Evolutionary conservation across 2,329 filamentous ascomycete genomes (phyloP), one percentile per base, ranked within the genome.

Genomic region (Colletotrichum tropicale): DNA sequence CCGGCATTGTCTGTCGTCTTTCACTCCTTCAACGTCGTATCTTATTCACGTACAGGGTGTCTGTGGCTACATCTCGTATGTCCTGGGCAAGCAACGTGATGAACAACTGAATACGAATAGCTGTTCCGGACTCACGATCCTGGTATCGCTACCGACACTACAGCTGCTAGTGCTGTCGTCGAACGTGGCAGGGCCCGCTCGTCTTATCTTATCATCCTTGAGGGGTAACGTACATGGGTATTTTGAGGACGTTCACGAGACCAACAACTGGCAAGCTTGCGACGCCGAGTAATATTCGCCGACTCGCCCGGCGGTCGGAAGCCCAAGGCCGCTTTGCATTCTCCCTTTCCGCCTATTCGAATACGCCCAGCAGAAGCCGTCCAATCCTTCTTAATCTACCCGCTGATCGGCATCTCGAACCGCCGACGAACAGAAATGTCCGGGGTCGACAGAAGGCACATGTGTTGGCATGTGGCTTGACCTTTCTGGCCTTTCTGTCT

Each of bases 121-220:
- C 10, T 55, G 28, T 61, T 52, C 55, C 64, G 70, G 30, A 6
- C 43, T 24, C 52, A 48, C 38, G 48, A 74, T 61, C 65, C 58
- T 69, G 60, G 64, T 60, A 43, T 12, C 34, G 60, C 34, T 56
- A 55, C n/a, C 38, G 56, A 52, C 55, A 43, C 55, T 62, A 70
- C 55, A 24, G 26, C 18, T 61, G n/a, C 18, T 70, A 70, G 66
- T 30, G 52, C 67, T 58, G 32, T 70, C 24, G 36, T 71, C 36
- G 62, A 56, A 34, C 65, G 21, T 55, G 32, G 55, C 64, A 75
- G 61, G 43, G 43, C 38, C 48, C 16, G 43, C 48, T 26, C 56
- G 58, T 65, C 70, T 55, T 74, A 73, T 69, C 74, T 76, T 43
- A 65, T 76, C 74, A 60, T 74, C 65, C 43, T 21, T 52, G 58